Conservation (phyloP, 2,329 filamentous ascomycete species). For the Pyrenophora tritici-repentis region DNA sequence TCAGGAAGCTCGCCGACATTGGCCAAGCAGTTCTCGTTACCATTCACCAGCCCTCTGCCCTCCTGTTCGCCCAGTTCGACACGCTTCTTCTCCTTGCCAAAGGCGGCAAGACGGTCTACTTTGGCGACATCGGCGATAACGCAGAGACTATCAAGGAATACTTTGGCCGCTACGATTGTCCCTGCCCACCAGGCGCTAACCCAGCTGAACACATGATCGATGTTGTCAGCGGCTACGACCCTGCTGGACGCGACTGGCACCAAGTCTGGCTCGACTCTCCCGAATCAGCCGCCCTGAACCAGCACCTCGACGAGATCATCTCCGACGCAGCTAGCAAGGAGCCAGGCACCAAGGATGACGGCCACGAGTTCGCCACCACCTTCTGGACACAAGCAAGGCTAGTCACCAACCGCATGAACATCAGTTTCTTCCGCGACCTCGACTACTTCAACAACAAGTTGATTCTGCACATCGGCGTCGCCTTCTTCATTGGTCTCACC, state of each 20-base stretch:
- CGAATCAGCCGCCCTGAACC: conserved; percentile 38
- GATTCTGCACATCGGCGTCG: conserved; percentile 27
- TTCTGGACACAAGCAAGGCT: conserved; percentile 33
- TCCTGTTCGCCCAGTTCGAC: conserved; percentile 82
- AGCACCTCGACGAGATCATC: conserved; percentile 47
- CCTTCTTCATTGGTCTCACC: conserved; percentile 35
- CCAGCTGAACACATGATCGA: conserved; percentile 79
- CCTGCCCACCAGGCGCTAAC: conserved; percentile 57
- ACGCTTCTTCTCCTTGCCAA: conserved; percentile 73
- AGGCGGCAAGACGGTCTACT: conserved; percentile 81
- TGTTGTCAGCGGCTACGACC: conserved; percentile 56
- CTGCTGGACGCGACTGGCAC: conserved; percentile 49
- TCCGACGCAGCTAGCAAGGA: conserved; percentile 45
- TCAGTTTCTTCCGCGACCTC: conserved; percentile 30
- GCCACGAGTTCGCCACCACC: conserved; percentile 40
- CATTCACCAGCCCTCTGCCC: conserved; percentile 83
- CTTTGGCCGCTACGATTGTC: conserved; percentile 57
- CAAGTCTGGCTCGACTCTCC: conserved; percentile 47
- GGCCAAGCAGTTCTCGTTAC: conserved; percentile 85
- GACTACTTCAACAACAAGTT: conserved; percentile 38
- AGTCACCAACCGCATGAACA: conserved; percentile 29
- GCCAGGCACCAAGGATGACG: conserved; percentile 47
- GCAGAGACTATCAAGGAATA: conserved; percentile 66
- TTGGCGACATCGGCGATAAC: conserved; percentile 76
- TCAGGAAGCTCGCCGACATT: conserved; percentile 71